A percentile compares a stretch with the other conserved stretches of the same genome.
Conservation (phyloP, 768 basidiomycete genomes). For the Kwoniella newhampshirensis region DNA sequence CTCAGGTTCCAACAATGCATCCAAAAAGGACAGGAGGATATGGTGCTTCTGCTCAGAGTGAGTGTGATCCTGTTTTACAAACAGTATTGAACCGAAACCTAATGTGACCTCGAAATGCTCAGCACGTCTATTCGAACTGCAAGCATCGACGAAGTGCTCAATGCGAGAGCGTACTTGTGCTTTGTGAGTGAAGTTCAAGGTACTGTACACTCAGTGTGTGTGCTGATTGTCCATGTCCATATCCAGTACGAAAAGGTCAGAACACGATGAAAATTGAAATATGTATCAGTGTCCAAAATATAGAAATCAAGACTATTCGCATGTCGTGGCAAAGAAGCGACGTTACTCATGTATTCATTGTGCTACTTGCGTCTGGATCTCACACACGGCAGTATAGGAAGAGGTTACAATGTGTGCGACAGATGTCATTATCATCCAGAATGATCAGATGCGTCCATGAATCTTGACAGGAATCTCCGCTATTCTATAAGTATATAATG, state of each 20-base stretch:
- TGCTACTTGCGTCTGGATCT: too few species aligned
- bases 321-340: too few species aligned
- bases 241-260: slow-evolving; percentile 5
- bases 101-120: not conserved
- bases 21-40: slow-evolving; percentile 57
- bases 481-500: too few species aligned
- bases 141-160: slow-evolving; percentile 82
- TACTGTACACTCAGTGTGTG: not conserved
- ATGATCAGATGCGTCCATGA: too few species aligned
- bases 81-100: not conserved
- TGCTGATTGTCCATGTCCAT: not conserved
- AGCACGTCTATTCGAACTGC: slow-evolving; percentile 72
- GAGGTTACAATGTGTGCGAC: too few species aligned
- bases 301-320: too few species aligned
- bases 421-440: too few species aligned
- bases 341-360: too few species aligned
- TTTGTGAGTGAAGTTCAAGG: slow-evolving; percentile 55
- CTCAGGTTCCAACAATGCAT: not conserved
- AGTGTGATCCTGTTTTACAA: slow-evolving; percentile 14
- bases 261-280: not conserved
- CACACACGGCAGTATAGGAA: too few species aligned
- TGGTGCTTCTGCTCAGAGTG: slow-evolving; percentile 91
- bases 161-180: slow-evolving; percentile 87
- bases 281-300: not conserved
- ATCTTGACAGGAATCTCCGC: too few species aligned